Evolutionary conservation across 768 basidiomycete species (phyloP).

Genomic region (Boletus subparvulus): DNA sequence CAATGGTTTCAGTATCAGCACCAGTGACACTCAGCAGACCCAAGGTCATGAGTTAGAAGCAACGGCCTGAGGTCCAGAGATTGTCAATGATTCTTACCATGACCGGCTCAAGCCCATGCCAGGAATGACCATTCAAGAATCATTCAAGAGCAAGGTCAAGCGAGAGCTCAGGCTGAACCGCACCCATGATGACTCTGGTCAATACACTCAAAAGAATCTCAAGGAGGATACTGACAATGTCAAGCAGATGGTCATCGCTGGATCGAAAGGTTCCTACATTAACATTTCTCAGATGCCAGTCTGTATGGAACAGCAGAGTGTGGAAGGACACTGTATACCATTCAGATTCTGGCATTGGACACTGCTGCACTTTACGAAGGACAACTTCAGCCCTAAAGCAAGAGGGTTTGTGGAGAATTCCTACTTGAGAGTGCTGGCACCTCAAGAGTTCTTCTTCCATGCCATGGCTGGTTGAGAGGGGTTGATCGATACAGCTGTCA

Average conservation of each 20-base stretch:
- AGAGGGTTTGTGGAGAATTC: conserved; percentile 99
- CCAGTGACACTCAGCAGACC: conserved; percentile 97
- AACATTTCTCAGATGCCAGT: conserved; percentile 99
- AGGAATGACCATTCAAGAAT: conserved; percentile 99
- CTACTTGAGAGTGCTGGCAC: conserved; percentile 92
- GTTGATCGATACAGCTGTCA: conserved; percentile 94
- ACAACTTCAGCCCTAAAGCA: conserved; percentile 97
- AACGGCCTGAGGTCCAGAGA: conserved; percentile 68
- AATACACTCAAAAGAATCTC: conserved; percentile 93
- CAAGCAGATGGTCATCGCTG: conserved; percentile 99
- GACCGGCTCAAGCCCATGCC: conserved; percentile 88
- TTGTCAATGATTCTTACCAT: conserved; percentile 81
- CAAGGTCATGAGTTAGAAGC: conserved; percentile 84
- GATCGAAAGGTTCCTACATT: conserved; percentile 98
- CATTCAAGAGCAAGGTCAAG: conserved; percentile 92
- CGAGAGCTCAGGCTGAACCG: conserved; percentile 87
- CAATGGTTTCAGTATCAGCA: conserved; percentile 98
- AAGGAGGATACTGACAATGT: conserved; percentile 99
- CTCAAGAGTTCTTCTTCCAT: conserved; percentile 99
- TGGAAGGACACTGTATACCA: conserved; percentile 97
- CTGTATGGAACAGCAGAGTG: conserved; percentile 97
- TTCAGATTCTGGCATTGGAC: conserved; percentile 98
- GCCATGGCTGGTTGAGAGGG: conserved; percentile 99
- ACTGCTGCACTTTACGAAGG: conserved; percentile 96
- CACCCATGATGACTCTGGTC: conserved; percentile 94